Conservation (phyloP, 305 asterid genomes). For the Solanum hybrid region DNA sequence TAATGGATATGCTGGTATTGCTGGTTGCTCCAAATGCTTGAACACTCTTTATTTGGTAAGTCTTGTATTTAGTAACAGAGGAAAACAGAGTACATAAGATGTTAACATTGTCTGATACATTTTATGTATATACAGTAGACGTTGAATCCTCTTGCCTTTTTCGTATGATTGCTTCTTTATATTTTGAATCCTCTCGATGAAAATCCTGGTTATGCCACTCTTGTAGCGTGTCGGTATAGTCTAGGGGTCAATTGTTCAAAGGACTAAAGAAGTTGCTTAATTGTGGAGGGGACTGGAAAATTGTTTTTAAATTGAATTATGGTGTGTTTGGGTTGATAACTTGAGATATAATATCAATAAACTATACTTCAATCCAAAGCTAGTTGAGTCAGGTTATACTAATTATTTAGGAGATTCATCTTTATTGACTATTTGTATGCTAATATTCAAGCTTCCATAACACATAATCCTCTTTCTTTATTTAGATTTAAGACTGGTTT, state of each 20-base stretch:
- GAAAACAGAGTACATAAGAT: neutral
- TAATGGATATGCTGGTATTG: constrained; percentile 31
- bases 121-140: neutral
- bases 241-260: neutral
- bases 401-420: neutral
- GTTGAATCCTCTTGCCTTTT: neutral
- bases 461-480: neutral
- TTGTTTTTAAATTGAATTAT: neutral
- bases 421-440: neutral
- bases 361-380: neutral
- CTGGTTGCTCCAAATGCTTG: constrained; percentile 73
- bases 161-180: neutral
- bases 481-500: neutral
- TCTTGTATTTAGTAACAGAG: neutral
- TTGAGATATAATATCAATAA: neutral
- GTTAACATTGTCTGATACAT: neutral
- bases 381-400: neutral
- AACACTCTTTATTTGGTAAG: constrained; percentile 46
- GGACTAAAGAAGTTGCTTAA: neutral
- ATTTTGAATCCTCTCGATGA: neutral
- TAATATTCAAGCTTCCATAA: neutral
- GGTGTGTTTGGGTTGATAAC: neutral
- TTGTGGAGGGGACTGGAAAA: neutral
- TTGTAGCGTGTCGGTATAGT: neutral
- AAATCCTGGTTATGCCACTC: neutral